Conservation (phyloP, 1,284 basidiomycete species). For the Bondarzewia mesenterica region DNA sequence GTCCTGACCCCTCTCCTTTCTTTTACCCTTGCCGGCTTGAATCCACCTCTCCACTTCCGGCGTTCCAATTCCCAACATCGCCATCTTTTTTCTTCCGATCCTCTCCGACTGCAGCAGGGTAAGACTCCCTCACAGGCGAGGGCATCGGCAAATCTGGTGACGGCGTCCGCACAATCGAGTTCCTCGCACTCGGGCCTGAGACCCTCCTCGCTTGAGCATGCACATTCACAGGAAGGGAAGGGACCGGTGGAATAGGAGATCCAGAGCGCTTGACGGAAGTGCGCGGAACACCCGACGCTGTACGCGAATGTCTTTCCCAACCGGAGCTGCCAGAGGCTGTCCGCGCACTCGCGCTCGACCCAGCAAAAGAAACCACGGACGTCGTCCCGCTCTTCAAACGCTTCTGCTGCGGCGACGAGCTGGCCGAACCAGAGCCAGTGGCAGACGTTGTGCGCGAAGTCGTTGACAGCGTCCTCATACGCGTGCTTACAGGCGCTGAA, state of each 20-base stretch:
- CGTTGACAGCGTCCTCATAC: constrained; percentile 3
- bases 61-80: constrained; percentile 35
- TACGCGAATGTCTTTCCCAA: constrained; percentile 11
- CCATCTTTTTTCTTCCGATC: constrained; percentile 7
- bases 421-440: constrained; percentile 1
- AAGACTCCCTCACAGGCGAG: constrained; percentile 12
- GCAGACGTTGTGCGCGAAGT: constrained; percentile 6
- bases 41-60: constrained; percentile 44
- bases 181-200: background rate
- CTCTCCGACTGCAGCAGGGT: constrained; percentile 9
- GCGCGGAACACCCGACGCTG: constrained; percentile 10
- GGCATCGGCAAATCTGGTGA: constrained; percentile 43
- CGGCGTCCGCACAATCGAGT: constrained; percentile 29
- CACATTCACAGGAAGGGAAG: constrained; percentile 7
- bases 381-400: constrained; percentile 12
- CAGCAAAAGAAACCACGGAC: constrained; percentile 7
- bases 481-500: constrained; percentile 4
- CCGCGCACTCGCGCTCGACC: constrained; percentile 8
- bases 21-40: constrained; percentile 21
- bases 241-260: constrained; percentile 16
- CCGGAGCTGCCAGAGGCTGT: constrained; percentile 17
- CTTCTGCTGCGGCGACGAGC: constrained; percentile 4
- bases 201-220: constrained; percentile 8
- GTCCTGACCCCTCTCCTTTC: constrained; percentile 4
- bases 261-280: constrained; percentile 14